Evolutionary conservation across 2,329 filamentous ascomycete species (phyloP), one percentile per base, ranked within the genome.

Genomic region (Apiospora rasikravindrae): DNA sequence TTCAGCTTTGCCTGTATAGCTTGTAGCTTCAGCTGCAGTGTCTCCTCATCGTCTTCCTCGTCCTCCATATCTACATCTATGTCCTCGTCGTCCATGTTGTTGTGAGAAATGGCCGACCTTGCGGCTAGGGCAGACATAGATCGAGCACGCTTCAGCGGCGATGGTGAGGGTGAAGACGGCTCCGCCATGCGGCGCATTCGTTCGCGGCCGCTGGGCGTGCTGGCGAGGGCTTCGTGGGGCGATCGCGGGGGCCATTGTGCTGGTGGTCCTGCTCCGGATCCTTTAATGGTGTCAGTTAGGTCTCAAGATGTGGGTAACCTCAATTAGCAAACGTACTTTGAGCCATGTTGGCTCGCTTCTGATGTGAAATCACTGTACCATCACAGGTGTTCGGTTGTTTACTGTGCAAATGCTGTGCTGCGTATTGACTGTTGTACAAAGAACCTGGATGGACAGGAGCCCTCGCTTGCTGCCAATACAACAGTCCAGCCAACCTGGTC

Each of bases 1-100:
- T 92, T 96, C 70, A 98, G 84, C 73, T 93, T 92, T 8, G 95
- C 94, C 81, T 98, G 92, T 72, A 99, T 97, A 71, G 94, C 94
- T 75, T 95, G 91, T 6, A 98, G 85, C 80, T 97, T 92, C 74
- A 99, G 84, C 79, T 97, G 90, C 45, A 98, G 84, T 1, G 91
- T 97, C 84, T 98, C 95, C 81, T 98, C 96, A 76, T 97, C 95
- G 8, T 97, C 93, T 4, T 86, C 84, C 6, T 82, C 83, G 69
- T 83, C 79, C 37, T 79, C 78, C 19, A 78, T 80, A 14, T 77
- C 78, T 68, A 81, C 80, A 74, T 83, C 83, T 67, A 81, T 76
- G 57, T 80, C 81, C 74, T 83, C 83, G 67, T 81, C 76, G 57
- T 80, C 81, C 14, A 74, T 73, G 10, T 69, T 73, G 33, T 73